A percentile compares a stretch with the other conserved stretches of the same genome.
phyloP scores from a whole-genome alignment of 345 rosid genomes.

The Boechera stricta region DNA sequence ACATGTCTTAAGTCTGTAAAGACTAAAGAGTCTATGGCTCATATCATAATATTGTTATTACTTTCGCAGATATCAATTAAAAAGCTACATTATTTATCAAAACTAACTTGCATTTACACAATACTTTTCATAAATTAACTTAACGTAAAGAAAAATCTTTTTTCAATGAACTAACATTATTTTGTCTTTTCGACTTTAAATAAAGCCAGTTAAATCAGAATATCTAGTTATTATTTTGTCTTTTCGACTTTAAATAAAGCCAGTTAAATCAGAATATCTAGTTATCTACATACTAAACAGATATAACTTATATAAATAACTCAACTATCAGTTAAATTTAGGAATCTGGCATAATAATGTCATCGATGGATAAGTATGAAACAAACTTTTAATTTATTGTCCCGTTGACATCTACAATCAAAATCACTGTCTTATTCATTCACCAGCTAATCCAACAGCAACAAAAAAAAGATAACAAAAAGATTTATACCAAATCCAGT shows the following conservation, averaged over 20 bases:
- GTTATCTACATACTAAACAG: no score
- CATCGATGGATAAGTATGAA: not conserved
- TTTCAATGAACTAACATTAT: no score
- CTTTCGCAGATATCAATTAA: not conserved
- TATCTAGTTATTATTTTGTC: no score
- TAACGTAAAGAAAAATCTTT: no score
- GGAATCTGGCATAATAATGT: not conserved
- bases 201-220: no score
- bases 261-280: no score
- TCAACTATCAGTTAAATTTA: not conserved
- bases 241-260: no score
- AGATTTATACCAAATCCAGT: conserved; percentile 37
- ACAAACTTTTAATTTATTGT: not conserved
- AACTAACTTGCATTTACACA: no score
- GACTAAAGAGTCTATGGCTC: not conserved
- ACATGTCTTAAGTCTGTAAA: not conserved
- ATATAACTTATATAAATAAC: not conserved
- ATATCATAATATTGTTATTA: not conserved
- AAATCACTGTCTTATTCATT: conserved; percentile 27
- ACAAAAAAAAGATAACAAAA: not conserved
- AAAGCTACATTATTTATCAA: not conserved
- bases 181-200: no score
- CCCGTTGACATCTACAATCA: conserved; percentile 13
- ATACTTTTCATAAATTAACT: no score
- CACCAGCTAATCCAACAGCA: conserved; percentile 27